Base-by-base conservation (phyloP, 306 rosid species). In the Cicer chorassanicum region DNA sequence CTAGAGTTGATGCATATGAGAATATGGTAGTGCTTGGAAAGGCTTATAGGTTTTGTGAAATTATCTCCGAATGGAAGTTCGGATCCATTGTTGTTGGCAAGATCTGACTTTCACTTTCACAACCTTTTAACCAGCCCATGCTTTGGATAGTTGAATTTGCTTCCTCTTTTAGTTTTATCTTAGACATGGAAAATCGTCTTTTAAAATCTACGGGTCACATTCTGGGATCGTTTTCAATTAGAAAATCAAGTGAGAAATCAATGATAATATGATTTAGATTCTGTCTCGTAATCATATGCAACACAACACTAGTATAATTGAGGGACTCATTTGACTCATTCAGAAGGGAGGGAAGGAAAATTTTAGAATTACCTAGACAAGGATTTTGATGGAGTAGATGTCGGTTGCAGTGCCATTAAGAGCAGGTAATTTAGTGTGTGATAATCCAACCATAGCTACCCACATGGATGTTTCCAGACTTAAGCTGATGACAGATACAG, bases 351-450 rank as follows among this genome's bases (percentile, higher is more conserved):
- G 80, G 79, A 71, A 75, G 81, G 80, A 82, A 69, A 76, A 89
- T 85, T 91, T 84, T 84, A 83, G 70, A 79, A 68, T 85, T 74
- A 39, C 82, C 59, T 73, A 81, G 89, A 84, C 82, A 88, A 83
- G 79, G 82, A 74, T 78, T 87, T 87, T 85, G 75, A 89, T 91
- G 96, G 97, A 91, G 90, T 92, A 89, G 84, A 86, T 93, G 88
- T 85, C 87, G 49, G 87, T 88, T 50, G 76, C 77, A 14, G 88
- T 89, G 86, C 89, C 97, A 78, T 89, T 91, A 75, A 80, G 84
- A 79, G 84, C 89, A 89, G 91, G 92, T 86, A 88, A 88, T 81
- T 88, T 86, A 57, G 87, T 89, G 82, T 89, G 88, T 84, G 97
- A 91, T 85, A 89, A 83, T 67, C 75, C 96, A 82, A 80, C 82